phyloP scores from a whole-genome alignment of 129 eudicot genomes.

The Mikania micrantha region DNA sequence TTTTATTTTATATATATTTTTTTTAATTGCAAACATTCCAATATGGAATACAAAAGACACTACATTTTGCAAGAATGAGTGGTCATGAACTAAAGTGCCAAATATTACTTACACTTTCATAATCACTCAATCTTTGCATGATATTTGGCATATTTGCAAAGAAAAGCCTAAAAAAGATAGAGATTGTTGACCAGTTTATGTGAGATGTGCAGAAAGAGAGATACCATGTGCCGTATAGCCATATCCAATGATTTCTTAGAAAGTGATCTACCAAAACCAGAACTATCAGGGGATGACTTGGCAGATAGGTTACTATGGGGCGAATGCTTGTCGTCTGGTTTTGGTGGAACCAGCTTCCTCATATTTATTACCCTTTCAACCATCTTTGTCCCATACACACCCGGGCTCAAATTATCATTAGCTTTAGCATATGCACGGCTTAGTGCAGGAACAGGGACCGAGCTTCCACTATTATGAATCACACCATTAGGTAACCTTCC shows the following conservation, averaged over 20 bases:
- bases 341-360: conserved; percentile 86
- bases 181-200: not conserved
- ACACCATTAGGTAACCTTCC: conserved; percentile 78
- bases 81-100: too few species aligned
- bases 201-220: conserved; percentile 18
- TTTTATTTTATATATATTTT: too few species aligned
- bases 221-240: conserved; percentile 99
- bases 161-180: not conserved
- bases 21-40: not conserved
- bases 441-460: conserved; percentile 67
- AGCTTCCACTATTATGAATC: conserved; percentile 64
- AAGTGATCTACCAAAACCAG: conserved; percentile 85
- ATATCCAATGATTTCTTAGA: conserved; percentile 94
- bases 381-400: conserved; percentile 77
- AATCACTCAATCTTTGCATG: too few species aligned
- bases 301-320: conserved; percentile 79
- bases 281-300: conserved; percentile 86
- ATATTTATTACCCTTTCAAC: conserved; percentile 89
- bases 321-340: conserved; percentile 75
- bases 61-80: too few species aligned
- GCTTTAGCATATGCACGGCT: conserved; percentile 78
- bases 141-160: too few species aligned
- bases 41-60: not conserved
- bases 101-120: too few species aligned
- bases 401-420: conserved; percentile 78